These are phyloP conservation scores for Penicillium dipodomyicola DNA, from an alignment of 495 filamentous ascomycete species.

Conservation along the genomic window DNA sequence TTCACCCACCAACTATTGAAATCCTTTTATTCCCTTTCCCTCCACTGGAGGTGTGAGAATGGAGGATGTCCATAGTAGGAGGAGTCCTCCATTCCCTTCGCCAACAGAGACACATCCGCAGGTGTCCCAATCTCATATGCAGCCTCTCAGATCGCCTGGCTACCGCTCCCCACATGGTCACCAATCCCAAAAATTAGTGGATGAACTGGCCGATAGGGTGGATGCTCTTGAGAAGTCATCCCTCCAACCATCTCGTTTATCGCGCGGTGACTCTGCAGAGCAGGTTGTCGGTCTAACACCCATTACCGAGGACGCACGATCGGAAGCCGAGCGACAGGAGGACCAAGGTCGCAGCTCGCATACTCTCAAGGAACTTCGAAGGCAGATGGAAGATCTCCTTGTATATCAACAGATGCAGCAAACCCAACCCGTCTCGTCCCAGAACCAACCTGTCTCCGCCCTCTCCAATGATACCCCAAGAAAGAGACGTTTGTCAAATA, in stretches of 20 bases:
- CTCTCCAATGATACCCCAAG: conserved; percentile 30
- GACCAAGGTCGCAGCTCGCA: conserved; percentile 41
- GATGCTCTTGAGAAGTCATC: conserved; percentile 21
- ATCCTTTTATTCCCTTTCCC: conserved; percentile 16
- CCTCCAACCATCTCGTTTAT: conserved; percentile 19
- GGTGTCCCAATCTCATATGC: conserved; percentile 30
- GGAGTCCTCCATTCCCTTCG: conserved; percentile 45
- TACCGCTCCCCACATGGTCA: conserved; percentile 21
- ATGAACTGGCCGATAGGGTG: conserved; percentile 19
- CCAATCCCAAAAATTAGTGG: conserved; percentile 19
- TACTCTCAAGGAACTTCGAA: conserved; percentile 42
- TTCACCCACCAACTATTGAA: conserved; percentile 37
- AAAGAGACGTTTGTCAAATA: conserved; percentile 27
- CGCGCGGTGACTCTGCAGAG: conserved; percentile 29
- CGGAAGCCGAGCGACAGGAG: conserved; percentile 26
- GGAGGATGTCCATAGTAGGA: conserved; percentile 42
- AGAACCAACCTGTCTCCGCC: conserved; percentile 14
- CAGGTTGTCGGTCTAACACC: conserved; percentile 22
- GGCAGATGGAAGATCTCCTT: conserved; percentile 50
- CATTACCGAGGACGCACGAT: conserved; percentile 29
- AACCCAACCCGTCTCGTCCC: conserved; percentile 27
- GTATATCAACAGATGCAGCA: conserved; percentile 48
- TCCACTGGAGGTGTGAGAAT: conserved; percentile 39
- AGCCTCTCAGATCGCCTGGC: conserved; percentile 28
- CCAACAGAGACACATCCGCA: conserved; percentile 41